phyloP scores from a whole-genome alignment of 371 early-diverging fungal species.

The Saksenaea vasiformis region DNA sequence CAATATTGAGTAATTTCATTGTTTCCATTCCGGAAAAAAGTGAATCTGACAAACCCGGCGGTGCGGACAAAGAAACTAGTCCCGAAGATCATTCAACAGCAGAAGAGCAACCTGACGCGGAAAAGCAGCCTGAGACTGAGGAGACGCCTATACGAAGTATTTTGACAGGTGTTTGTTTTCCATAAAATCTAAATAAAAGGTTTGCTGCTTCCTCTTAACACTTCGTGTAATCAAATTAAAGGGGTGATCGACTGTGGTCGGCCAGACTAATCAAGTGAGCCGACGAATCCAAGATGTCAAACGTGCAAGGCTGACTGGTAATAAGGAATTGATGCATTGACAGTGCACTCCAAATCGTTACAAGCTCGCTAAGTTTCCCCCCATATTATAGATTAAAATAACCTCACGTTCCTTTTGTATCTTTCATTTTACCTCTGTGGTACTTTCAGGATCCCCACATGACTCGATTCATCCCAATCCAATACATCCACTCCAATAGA shows the following conservation, averaged over 20 bases:
- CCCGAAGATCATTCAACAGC: not conserved
- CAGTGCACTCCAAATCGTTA: slow-evolving; percentile 45
- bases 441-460: slow-evolving; percentile 40
- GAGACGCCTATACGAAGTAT: not conserved
- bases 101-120: not conserved
- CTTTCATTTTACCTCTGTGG: slow-evolving; percentile 34
- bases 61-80: not conserved
- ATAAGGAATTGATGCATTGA: slow-evolving; percentile 33
- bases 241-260: slow-evolving; percentile 15
- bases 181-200: not conserved
- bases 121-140: not conserved
- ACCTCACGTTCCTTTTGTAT: not conserved
- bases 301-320: slow-evolving; percentile 27
- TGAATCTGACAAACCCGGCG: not conserved
- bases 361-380: slow-evolving; percentile 30
- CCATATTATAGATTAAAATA: not conserved
- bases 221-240: too few species aligned
- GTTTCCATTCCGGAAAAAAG: not conserved
- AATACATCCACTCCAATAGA: slow-evolving; percentile 40
- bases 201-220: too few species aligned
- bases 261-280: slow-evolving; percentile 42
- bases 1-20: not conserved
- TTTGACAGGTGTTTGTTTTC: slow-evolving; percentile 3
- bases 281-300: slow-evolving; percentile 39
- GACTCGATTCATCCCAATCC: slow-evolving; percentile 38